Evolutionary conservation across 2,329 filamentous ascomycete genomes (phyloP).

Genomic region (Orbilia quercus): DNA sequence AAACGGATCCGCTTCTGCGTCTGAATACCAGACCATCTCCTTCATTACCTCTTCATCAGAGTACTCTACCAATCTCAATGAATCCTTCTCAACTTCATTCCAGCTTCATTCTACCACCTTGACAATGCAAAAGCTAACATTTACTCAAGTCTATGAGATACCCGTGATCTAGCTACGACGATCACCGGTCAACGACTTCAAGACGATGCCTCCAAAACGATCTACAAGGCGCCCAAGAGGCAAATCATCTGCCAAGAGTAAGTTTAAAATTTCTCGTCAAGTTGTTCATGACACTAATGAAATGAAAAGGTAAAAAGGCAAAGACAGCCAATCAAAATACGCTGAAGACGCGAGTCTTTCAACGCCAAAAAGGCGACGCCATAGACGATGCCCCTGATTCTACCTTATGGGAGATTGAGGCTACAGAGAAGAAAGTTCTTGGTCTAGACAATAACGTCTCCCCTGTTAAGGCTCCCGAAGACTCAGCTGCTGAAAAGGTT

Average conservation of each 20-base stretch:
- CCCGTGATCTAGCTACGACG: neutral
- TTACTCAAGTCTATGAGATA: neutral
- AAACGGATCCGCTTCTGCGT: too few relatives aligned
- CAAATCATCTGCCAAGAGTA: neutral
- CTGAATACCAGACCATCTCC: too few relatives aligned
- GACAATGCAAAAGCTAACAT: neutral
- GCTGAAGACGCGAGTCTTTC: slow-evolving; percentile 19
- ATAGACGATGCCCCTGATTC: slow-evolving; percentile 28
- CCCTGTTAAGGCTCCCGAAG: neutral
- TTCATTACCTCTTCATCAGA: too few relatives aligned
- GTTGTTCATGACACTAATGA: neutral
- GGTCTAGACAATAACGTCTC: neutral
- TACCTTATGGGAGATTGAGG: slow-evolving; percentile 29
- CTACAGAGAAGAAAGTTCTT: neutral
- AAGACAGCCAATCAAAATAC: neutral
- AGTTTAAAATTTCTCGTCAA: neutral
- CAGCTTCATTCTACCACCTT: neutral
- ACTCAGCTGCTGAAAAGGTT: neutral
- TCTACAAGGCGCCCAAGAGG: neutral
- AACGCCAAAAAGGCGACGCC: slow-evolving; percentile 10
- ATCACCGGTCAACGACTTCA: neutral
- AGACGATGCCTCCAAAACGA: neutral
- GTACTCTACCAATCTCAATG: too few relatives aligned
- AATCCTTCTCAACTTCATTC: too few relatives aligned
- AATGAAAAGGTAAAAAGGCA: neutral